These are phyloP conservation scores for Thalassiosira ordinaria DNA, from an alignment of 352 stramenopile species.

Conservation along the genomic window DNA sequence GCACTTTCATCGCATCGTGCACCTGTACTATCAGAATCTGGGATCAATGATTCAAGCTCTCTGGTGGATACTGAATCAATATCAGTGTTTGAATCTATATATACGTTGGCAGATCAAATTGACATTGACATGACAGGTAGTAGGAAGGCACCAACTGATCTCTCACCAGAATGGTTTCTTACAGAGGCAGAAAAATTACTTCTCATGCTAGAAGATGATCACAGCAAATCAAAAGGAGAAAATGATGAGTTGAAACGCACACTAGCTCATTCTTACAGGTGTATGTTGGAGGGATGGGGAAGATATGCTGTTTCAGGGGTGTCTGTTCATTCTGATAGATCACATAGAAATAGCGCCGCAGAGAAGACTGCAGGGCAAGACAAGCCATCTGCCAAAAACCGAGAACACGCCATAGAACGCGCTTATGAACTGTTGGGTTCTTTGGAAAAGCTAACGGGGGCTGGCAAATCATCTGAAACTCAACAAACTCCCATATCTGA, in stretches of 20 bases:
- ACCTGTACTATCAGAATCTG: slow-evolving; percentile 5
- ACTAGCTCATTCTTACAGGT: slow-evolving; percentile 29
- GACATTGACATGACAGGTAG: slow-evolving; percentile 16
- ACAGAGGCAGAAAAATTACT: slow-evolving; percentile 48
- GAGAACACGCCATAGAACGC: slow-evolving; percentile 40
- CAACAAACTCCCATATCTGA: background rate
- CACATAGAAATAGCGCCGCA: no score
- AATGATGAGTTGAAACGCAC: slow-evolving; percentile 22
- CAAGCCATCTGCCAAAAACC: background rate
- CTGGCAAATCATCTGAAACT: background rate
- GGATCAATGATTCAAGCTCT: slow-evolving; percentile 1
- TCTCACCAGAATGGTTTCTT: slow-evolving; percentile 45
- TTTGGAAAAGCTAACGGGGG: slow-evolving; percentile 29
- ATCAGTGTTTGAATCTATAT: slow-evolving; percentile 20
- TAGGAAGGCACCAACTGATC: slow-evolving; percentile 1
- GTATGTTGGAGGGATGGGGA: slow-evolving; percentile 48
- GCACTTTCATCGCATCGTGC: slow-evolving; percentile 36
- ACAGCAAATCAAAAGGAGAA: slow-evolving; percentile 13
- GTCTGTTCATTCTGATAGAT: background rate
- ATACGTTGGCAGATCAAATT: slow-evolving; percentile 29
- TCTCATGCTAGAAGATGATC: slow-evolving; percentile 35
- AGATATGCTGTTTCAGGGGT: slow-evolving; percentile 39
- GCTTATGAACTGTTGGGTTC: slow-evolving; percentile 33
- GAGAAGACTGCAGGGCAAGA: background rate
- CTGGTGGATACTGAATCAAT: background rate